A percentile compares a stretch with the other conserved stretches of the same genome.
Conservation (phyloP, 495 filamentous ascomycete genomes). For the Sporormia fimetaria region DNA sequence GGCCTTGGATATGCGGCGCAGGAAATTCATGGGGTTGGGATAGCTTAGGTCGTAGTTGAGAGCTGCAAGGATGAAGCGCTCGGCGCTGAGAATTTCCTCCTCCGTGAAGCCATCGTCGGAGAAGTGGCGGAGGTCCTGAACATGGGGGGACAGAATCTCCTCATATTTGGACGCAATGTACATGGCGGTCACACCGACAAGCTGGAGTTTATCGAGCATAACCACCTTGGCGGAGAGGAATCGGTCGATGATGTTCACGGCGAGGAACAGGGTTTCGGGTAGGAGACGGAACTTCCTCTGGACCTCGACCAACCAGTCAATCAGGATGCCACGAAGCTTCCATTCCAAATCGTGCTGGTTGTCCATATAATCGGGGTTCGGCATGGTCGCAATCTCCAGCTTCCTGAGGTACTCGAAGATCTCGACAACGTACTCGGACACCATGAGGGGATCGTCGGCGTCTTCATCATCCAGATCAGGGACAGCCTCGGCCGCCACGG, state of each 20-base stretch:
- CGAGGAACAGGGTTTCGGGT: slow-evolving; percentile 93
- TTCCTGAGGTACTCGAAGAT: slow-evolving; percentile 94
- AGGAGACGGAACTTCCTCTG: slow-evolving; percentile 94
- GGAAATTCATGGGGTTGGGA: slow-evolving; percentile 99
- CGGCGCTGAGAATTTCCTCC: slow-evolving; percentile 89
- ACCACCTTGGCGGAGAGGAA: slow-evolving; percentile 92
- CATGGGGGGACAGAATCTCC: slow-evolving; percentile 91
- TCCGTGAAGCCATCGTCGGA: slow-evolving; percentile 96
- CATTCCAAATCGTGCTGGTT: slow-evolving; percentile 90
- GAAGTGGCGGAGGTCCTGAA: slow-evolving; percentile 91
- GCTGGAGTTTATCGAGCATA: slow-evolving; percentile 84
- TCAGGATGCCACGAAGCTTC: slow-evolving; percentile 95
- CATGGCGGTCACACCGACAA: slow-evolving; percentile 97
- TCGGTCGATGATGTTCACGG: slow-evolving; percentile 95
- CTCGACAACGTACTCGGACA: slow-evolving; percentile 90
- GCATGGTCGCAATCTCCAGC: slow-evolving; percentile 69
- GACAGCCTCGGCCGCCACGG: slow-evolving; percentile 3
- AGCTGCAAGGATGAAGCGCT: slow-evolving; percentile 79
- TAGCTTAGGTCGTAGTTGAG: slow-evolving; percentile 97
- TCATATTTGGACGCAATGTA: slow-evolving; percentile 99
- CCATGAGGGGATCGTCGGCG: slow-evolving; percentile 88
- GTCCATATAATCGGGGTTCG: slow-evolving; percentile 88
- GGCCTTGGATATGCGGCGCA: slow-evolving; percentile 94
- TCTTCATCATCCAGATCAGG: slow-evolving; percentile 74
- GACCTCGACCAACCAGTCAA: slow-evolving; percentile 98